phyloP scores from a whole-genome alignment of 371 early-diverging fungal species.

The Haplosporangium sp. region DNA sequence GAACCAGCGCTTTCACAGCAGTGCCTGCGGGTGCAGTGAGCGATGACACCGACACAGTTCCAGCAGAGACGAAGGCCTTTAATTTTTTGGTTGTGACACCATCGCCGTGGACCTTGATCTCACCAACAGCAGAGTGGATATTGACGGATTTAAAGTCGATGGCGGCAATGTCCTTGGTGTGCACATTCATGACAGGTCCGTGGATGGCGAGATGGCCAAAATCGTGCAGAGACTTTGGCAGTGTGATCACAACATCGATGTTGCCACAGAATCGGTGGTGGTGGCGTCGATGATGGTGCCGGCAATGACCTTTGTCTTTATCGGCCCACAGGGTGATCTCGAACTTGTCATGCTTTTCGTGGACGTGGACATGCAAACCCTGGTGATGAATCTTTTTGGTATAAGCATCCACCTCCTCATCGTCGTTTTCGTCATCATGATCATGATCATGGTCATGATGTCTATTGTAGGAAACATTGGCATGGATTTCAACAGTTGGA shows the following conservation, averaged over 20 bases:
- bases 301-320: neutral
- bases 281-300: neutral
- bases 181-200: conserved; percentile 8
- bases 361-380: conserved; percentile 4
- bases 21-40: conserved; percentile 18
- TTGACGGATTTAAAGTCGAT: conserved; percentile 14
- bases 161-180: neutral
- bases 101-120: conserved; percentile 4
- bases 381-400: conserved; percentile 8
- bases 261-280: conserved; percentile 21
- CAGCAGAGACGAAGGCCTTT: neutral
- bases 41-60: neutral
- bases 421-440: neutral
- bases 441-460: neutral
- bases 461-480: neutral
- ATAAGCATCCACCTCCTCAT: neutral
- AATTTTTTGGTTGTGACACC: neutral
- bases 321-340: conserved; percentile 8
- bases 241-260: conserved; percentile 6
- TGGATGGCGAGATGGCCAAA: conserved; percentile 14
- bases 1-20: neutral
- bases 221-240: conserved; percentile 8
- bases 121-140: conserved; percentile 2
- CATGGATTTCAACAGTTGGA: neutral
- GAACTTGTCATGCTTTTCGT: conserved; percentile 2